Conservation (phyloP, 139 green algal genomes). For the Ostreobium quekettii region DNA sequence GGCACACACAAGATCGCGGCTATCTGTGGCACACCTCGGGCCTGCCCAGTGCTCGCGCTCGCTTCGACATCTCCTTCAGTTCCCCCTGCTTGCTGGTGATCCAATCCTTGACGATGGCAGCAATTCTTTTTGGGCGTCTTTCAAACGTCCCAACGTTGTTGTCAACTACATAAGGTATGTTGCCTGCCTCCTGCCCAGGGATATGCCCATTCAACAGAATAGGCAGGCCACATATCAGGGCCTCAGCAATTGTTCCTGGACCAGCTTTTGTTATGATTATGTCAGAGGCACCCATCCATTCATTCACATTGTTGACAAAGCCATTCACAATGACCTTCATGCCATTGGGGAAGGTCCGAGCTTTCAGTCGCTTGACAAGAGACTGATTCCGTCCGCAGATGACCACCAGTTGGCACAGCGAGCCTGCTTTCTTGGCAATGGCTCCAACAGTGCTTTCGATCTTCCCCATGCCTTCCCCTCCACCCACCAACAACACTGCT, state of each 20-base stretch:
- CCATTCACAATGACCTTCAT: conserved; percentile 51
- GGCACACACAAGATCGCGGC: too few relatives aligned
- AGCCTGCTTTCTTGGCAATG: conserved; percentile 46
- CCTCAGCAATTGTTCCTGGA: conserved; percentile 93
- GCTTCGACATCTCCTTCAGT: conserved; percentile 8
- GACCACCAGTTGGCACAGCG: conserved; percentile 64
- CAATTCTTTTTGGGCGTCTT: conserved; percentile 58
- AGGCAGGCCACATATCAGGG: conserved; percentile 86
- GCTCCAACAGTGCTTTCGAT: conserved; percentile 79
- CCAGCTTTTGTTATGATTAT: conserved; percentile 84
- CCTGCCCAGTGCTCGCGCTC: conserved; percentile 8
- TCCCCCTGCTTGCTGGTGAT: conserved; percentile 23
- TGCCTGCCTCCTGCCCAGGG: conserved; percentile 93
- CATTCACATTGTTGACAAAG: conserved; percentile 91
- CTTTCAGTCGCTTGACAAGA: conserved; percentile 56
- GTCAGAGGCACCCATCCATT: conserved; percentile 85
- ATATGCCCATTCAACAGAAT: conserved; percentile 95
- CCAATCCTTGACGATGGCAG: conserved; percentile 59
- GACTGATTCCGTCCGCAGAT: conserved; percentile 88
- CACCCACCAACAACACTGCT: conserved; percentile 71
- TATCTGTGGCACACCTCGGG: too few relatives aligned
- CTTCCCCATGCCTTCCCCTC: conserved; percentile 93
- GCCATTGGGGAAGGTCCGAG: conserved; percentile 30
- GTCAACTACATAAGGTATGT: conserved; percentile 91
- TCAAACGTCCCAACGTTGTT: conserved; percentile 71